These are phyloP conservation scores for Camellia lanceoleosa DNA, from an alignment of 148 eudicot species.

Conservation along the genomic window DNA sequence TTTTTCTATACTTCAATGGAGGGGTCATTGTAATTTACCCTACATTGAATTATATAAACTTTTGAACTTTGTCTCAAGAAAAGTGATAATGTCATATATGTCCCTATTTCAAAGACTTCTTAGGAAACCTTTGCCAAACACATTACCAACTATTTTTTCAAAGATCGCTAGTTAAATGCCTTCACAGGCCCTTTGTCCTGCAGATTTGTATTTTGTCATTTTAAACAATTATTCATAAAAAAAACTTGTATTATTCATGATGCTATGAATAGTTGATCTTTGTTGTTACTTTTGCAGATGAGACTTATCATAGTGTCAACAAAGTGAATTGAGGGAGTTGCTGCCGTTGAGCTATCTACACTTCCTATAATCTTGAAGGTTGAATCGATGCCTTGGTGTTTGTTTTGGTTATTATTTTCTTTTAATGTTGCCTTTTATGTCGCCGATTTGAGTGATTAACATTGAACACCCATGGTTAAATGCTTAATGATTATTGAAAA, in stretches of 20 bases:
- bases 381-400: conserved; percentile 12
- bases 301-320: conserved; percentile 58
- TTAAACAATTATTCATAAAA: background rate
- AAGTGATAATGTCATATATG: background rate
- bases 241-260: background rate
- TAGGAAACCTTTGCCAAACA: background rate
- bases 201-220: background rate
- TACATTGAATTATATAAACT: no score
- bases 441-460: background rate
- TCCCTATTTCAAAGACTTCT: background rate
- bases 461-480: background rate
- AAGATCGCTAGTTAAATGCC: background rate
- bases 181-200: background rate
- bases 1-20: no score
- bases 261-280: conserved; percentile 5
- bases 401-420: background rate
- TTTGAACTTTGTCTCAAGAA: background rate
- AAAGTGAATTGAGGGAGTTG: conserved; percentile 83
- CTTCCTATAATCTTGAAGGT: conserved; percentile 94
- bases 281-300: conserved; percentile 53
- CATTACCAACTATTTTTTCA: background rate
- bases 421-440: background rate
- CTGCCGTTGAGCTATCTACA: conserved; percentile 82
- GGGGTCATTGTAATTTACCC: no score
- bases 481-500: background rate